Evolutionary conservation across 140 eudicot species (phyloP).

Genomic region (Anethum foeniculum): DNA sequence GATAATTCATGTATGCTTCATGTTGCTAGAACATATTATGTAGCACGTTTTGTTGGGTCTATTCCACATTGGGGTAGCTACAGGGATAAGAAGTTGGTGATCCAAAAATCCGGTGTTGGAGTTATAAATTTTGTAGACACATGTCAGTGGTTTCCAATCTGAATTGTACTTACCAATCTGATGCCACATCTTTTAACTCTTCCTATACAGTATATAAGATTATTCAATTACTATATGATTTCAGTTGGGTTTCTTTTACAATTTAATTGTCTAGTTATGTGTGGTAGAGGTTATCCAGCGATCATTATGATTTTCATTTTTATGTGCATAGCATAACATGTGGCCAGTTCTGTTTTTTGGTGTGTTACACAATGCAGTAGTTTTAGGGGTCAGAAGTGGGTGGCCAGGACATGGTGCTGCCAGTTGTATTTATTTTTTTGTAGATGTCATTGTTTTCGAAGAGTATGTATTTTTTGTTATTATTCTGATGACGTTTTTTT

Average conservation of each 20-base stretch:
- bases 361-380: not conserved
- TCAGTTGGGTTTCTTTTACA: not conserved
- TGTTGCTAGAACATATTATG: not conserved
- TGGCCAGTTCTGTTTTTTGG: not conserved
- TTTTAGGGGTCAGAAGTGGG: not conserved
- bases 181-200: not conserved
- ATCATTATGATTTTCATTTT: not conserved
- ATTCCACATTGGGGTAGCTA: not conserved
- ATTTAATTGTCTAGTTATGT: too few relatives aligned
- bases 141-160: not conserved
- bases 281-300: not conserved
- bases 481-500: not conserved
- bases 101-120: not conserved
- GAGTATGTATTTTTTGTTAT: not conserved
- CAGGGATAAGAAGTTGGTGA: not conserved
- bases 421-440: too few relatives aligned
- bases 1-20: not conserved
- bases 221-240: not conserved
- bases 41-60: not conserved
- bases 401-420: not conserved
- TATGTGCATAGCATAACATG: not conserved
- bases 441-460: not conserved
- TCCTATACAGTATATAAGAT: not conserved
- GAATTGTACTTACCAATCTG: not conserved
- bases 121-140: not conserved